Conservation (phyloP, 225 moss, liverwort and hornwort genomes). For the Thuidium tamariscinum region DNA sequence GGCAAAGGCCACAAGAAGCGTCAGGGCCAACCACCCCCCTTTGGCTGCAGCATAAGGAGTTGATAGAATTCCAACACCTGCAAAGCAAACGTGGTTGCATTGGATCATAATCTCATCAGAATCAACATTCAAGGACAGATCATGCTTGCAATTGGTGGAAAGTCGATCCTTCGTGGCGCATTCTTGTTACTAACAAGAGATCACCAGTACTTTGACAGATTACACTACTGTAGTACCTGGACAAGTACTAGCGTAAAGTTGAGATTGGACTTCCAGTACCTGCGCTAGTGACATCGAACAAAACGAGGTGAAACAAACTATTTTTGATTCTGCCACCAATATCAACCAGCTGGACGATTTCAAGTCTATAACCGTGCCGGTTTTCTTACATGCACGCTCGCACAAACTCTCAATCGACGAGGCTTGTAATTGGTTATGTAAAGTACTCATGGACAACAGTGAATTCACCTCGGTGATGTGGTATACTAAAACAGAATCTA, state of each 20-base stretch:
- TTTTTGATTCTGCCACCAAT: background rate
- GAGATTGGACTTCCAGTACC: background rate
- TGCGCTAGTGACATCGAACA: background rate
- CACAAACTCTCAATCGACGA: background rate
- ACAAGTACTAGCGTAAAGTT: background rate
- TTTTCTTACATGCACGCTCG: background rate
- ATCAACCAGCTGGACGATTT: background rate
- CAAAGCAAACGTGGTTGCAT: background rate
- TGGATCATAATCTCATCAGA: background rate
- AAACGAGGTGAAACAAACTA: background rate
- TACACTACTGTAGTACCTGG: background rate
- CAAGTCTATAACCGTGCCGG: background rate
- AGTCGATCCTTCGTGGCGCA: background rate
- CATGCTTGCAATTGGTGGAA: background rate
- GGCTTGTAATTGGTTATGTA: background rate
- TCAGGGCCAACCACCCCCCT: constrained; percentile 69
- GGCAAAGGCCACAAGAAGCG: constrained; percentile 54
- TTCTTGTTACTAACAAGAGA: background rate
- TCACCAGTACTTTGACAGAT: background rate
- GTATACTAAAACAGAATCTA: background rate
- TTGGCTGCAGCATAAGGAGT: constrained; percentile 74
- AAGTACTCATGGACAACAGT: background rate
- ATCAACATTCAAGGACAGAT: background rate
- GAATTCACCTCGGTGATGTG: background rate
- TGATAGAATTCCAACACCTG: constrained; percentile 93